Conservation (phyloP, 2,329 filamentous ascomycete genomes). For the Sodiomyces alkalinus region DNA sequence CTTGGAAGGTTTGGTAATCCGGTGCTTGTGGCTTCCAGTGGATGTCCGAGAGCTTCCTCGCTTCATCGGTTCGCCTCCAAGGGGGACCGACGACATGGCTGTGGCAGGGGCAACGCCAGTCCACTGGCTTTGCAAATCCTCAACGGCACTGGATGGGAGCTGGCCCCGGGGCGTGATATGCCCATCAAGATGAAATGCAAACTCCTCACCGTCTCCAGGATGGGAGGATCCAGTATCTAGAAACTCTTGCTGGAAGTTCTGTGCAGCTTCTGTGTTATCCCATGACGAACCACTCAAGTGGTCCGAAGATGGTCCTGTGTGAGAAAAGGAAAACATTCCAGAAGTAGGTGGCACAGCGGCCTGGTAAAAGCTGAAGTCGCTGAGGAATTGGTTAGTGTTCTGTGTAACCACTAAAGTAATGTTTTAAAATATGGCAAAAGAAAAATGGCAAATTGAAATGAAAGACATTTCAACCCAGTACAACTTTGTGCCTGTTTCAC, state of each 20-base stretch:
- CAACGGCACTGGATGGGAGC: conserved; percentile 29
- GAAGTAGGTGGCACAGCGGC: conserved; percentile 32
- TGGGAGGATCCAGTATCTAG: conserved; percentile 33
- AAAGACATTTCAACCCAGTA: conserved; percentile 21
- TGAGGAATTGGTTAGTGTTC: conserved; percentile 39
- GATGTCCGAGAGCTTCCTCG: conserved; percentile 28
- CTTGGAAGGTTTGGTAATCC: conserved; percentile 27
- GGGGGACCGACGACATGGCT: conserved; percentile 11
- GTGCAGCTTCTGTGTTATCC: conserved; percentile 42
- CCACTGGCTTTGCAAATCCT: conserved; percentile 34
- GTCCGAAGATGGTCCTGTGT: conserved; percentile 43
- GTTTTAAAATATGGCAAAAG: conserved; percentile 14
- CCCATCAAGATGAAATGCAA: conserved; percentile 29
- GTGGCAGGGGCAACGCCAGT: conserved; percentile 20
- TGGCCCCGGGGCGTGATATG: conserved; percentile 38
- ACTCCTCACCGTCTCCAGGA: conserved; percentile 38
- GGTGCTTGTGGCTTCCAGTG: conserved; percentile 27
- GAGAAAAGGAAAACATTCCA: conserved; percentile 42
- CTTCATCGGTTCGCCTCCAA: conserved; percentile 26
- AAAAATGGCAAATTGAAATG: conserved; percentile 17
- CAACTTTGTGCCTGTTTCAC: conserved; percentile 46
- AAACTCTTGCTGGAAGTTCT: conserved; percentile 38
- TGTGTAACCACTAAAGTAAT: conserved; percentile 28
- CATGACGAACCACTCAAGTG: conserved; percentile 38
- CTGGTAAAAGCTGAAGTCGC: conserved; percentile 41